Evolutionary conservation across 2,329 filamentous ascomycete genomes (phyloP), one percentile per base, ranked within the genome.

Genomic region (Colletotrichum costaricense): DNA sequence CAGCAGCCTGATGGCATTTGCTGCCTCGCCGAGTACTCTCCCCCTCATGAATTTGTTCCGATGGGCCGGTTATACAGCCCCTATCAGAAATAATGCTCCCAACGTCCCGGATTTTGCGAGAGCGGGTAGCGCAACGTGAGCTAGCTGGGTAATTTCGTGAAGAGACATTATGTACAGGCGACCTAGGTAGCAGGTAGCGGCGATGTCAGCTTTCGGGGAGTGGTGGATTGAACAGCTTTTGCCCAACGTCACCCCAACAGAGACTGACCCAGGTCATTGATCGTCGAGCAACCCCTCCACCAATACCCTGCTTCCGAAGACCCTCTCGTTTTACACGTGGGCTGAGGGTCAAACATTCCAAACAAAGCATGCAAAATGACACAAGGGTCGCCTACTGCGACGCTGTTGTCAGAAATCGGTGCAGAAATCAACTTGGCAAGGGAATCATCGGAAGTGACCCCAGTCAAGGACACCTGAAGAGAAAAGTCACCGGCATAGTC

Each of bases 261-360:
- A 49, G 42, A 49, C 42, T 3, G 42, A 19, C 42, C 42, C 42
- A 49, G 42, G 42, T 49, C 42, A 46, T n/a, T 46, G 42, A 46
- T 46, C 42, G 42, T 46, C 42, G 19, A 8, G 19, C 42, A n/a
- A 46, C 42, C 42, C 42, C 42, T 46, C 42, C 42, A n/a, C n/a
- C 16, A 19, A 49, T 49, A 49, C 42, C 19, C 42, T 49, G 42
- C 42, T 49, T 63, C 57, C 66, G 57, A 68, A 30, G 58, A 35
- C 58, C 42, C 60, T 38, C 42, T 35, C 28, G 54, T 28, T 24
- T 52, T 33, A 54, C 52, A 65, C 12, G 54, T 65, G 60, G 67
- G 22, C 11, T 68, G 28, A 22, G 11, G 11, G n/a, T 46, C 58
- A 42, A 54, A 60, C 33, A 24, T 52, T 60, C 56, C 38, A 28